Percentiles rank a stretch among this genome's conserved stretches.
phyloP scores from a whole-genome alignment of 2,329 filamentous ascomycete genomes.

The Sclerotinia borealis region DNA sequence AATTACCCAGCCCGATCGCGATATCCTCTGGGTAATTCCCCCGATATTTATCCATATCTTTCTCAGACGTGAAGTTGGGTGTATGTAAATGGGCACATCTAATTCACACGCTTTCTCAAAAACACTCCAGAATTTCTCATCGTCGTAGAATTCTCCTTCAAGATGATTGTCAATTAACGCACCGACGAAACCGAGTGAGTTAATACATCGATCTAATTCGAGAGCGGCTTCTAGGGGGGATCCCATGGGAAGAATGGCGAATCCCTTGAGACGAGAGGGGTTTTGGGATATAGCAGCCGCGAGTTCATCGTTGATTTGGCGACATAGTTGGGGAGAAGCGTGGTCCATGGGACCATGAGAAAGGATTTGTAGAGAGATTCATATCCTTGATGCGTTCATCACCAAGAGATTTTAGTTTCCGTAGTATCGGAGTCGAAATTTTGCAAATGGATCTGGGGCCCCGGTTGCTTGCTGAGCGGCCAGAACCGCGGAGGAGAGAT shows the following conservation, averaged over 20 bases:
- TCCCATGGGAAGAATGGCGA: conserved; percentile 38
- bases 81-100: conserved; percentile 40
- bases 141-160: conserved; percentile 40
- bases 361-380: conserved; percentile 30
- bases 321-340: conserved; percentile 14
- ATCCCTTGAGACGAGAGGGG: conserved; percentile 37
- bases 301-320: conserved; percentile 33
- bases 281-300: conserved; percentile 28
- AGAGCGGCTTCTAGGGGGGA: conserved; percentile 34
- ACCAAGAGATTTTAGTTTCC: conserved; percentile 20
- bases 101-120: conserved; percentile 34
- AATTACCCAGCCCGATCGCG: conserved; percentile 35
- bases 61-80: conserved; percentile 35
- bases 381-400: conserved; percentile 26
- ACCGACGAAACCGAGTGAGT: conserved; percentile 41
- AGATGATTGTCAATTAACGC: conserved; percentile 41
- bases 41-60: conserved; percentile 27
- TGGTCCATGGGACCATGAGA: conserved; percentile 28
- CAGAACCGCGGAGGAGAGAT: conserved; percentile 20
- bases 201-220: conserved; percentile 37
- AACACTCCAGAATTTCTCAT: conserved; percentile 35
- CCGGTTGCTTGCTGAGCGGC: conserved; percentile 1
- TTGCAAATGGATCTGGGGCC: conserved; percentile 19
- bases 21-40: conserved; percentile 31
- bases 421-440: conserved; percentile 25